Evolutionary conservation across 2,329 filamentous ascomycete species (phyloP).

Genomic region (Colletotrichum tropicale): DNA sequence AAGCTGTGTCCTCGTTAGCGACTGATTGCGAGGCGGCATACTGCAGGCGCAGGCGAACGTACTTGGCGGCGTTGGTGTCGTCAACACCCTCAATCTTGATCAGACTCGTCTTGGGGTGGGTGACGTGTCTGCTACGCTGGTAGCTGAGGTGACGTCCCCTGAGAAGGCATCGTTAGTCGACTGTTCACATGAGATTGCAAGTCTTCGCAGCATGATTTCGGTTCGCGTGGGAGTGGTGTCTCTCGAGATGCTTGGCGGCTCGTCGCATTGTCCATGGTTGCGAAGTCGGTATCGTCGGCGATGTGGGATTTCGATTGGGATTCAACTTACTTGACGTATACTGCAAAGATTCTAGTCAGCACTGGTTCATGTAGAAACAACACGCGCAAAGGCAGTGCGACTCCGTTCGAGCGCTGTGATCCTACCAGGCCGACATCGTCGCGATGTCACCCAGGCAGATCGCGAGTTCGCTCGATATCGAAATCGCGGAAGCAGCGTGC

Average conservation of each 20-base stretch:
- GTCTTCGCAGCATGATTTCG: background rate
- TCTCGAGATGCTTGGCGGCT: background rate
- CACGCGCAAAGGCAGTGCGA: background rate
- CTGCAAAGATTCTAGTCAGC: slow-evolving; percentile 53
- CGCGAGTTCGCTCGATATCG: background rate
- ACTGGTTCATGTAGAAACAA: slow-evolving; percentile 13
- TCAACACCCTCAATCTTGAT: slow-evolving; percentile 99
- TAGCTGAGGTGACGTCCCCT: slow-evolving; percentile 99
- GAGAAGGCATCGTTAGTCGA: slow-evolving; percentile 4
- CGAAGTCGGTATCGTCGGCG: background rate
- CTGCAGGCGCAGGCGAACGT: slow-evolving; percentile 41
- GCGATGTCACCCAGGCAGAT: background rate
- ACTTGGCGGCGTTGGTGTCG: slow-evolving; percentile 86
- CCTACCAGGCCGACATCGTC: background rate
- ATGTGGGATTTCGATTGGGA: slow-evolving; percentile 15
- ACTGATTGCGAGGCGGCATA: background rate
- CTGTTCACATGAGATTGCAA: background rate
- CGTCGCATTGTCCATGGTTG: background rate
- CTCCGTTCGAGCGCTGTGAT: background rate
- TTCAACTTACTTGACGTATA: slow-evolving; percentile 86
- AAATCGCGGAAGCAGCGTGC: background rate
- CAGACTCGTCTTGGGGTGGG: slow-evolving; percentile 88
- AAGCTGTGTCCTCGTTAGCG: slow-evolving; percentile 59
- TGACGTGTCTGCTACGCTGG: slow-evolving; percentile 92
- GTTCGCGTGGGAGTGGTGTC: background rate